phyloP scores from a whole-genome alignment of 164 flowering plant genomes.

The Tetrastigma voinierianum region DNA sequence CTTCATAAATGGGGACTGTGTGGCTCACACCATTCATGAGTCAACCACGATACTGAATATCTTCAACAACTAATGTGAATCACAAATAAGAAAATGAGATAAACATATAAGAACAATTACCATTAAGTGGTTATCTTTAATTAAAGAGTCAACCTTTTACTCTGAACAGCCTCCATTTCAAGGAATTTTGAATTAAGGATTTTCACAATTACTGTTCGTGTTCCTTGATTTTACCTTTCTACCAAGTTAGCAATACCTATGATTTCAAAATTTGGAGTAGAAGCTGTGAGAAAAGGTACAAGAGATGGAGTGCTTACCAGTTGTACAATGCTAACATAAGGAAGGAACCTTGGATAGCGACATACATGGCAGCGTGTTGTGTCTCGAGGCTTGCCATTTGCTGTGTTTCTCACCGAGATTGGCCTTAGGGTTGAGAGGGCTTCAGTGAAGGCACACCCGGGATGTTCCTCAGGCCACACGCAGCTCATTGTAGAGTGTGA shows the following conservation, averaged over 20 bases:
- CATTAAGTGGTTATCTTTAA: no score
- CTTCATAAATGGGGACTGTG: slow-evolving; percentile 82
- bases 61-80: background rate
- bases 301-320: slow-evolving; percentile 69
- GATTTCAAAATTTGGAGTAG: no score
- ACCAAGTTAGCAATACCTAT: no score
- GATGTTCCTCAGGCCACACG: slow-evolving; percentile 88
- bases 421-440: slow-evolving; percentile 88
- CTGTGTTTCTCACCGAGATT: slow-evolving; percentile 79
- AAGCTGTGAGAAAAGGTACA: background rate
- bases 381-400: slow-evolving; percentile 86
- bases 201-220: background rate
- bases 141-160: no score
- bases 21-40: slow-evolving; percentile 88
- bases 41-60: slow-evolving; percentile 63
- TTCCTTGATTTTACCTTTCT: no score
- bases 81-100: no score
- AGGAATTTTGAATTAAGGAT: background rate
- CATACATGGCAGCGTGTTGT: slow-evolving; percentile 79
- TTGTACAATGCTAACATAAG: slow-evolving; percentile 76
- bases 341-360: slow-evolving; percentile 76
- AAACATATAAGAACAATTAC: no score
- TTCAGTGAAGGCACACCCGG: slow-evolving; percentile 77
- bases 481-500: slow-evolving; percentile 79
- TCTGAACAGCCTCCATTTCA: background rate